Conservation (phyloP, 495 filamentous ascomycete genomes). For the Massariosphaeria phaeospora region DNA sequence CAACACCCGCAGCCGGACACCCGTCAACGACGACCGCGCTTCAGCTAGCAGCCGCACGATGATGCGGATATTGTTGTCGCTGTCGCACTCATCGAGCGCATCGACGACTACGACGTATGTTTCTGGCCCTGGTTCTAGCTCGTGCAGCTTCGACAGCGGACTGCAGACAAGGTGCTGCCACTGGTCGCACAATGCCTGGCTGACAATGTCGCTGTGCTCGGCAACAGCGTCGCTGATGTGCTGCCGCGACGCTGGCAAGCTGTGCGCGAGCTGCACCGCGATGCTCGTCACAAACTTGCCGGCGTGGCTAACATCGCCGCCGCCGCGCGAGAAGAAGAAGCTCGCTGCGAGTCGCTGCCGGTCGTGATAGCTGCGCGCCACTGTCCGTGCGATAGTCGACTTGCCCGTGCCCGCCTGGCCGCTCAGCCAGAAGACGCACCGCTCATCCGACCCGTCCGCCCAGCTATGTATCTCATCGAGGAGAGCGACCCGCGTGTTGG, state of each 20-base stretch:
- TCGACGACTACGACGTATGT: conserved; percentile 35
- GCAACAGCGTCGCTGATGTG: conserved; percentile 10
- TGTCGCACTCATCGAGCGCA: conserved; percentile 40
- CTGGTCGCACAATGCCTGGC: conserved; percentile 11
- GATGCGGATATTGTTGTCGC: conserved; percentile 23
- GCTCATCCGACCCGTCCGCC: conserved; percentile 14
- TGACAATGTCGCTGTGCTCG: conserved; percentile 3
- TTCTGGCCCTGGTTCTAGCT: background rate
- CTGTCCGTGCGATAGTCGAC: conserved; percentile 22
- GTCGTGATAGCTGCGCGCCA: conserved; percentile 6
- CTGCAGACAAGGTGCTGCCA: conserved; percentile 5
- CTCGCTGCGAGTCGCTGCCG: conserved; percentile 27
- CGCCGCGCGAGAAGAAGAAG: conserved; percentile 34
- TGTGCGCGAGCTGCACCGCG: conserved; percentile 22
- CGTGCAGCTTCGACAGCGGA: conserved; percentile 3
- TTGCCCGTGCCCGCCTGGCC: conserved; percentile 31
- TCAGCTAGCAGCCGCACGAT: conserved; percentile 37
- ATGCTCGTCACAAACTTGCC: conserved; percentile 31
- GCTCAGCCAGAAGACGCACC: conserved; percentile 41
- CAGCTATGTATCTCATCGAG: conserved; percentile 31
- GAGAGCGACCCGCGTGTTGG: conserved; percentile 30
- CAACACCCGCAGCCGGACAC: conserved; percentile 34
- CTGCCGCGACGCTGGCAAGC: background rate
- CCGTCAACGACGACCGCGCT: conserved; percentile 22
- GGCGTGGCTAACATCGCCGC: conserved; percentile 21